Evolutionary conservation across 2,329 filamentous ascomycete genomes (phyloP).

Genomic region (Penicillium sclerotiorum): DNA sequence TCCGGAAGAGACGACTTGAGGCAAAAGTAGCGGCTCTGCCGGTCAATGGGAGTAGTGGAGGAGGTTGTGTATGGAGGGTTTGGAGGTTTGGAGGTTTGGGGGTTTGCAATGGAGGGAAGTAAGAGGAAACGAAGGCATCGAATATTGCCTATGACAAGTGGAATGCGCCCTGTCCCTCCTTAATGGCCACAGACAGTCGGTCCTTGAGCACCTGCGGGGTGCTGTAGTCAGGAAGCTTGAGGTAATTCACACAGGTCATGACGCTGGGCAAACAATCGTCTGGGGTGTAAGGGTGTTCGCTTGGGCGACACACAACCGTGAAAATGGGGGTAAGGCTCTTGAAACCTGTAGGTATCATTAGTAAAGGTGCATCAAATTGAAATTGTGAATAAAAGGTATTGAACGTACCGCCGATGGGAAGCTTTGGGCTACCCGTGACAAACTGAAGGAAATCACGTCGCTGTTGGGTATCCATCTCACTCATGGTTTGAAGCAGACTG

Average conservation of each 20-base stretch:
- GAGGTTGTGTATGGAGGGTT: constrained; percentile 5
- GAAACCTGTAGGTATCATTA: constrained; percentile 67
- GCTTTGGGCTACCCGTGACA: constrained; percentile 94
- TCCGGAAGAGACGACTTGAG: constrained; percentile 7
- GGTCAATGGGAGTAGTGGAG: constrained; percentile 5
- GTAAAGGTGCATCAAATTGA: constrained; percentile 6
- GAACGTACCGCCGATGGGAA: constrained; percentile 86
- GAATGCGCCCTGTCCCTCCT: constrained; percentile 96
- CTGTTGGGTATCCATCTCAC: constrained; percentile 71
- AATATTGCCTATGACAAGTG: constrained; percentile 80
- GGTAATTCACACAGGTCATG: constrained; percentile 99
- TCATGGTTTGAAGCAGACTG: constrained; percentile 93
- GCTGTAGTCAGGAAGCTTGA: constrained; percentile 95
- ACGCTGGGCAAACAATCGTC: constrained; percentile 99
- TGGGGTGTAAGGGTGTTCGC: constrained; percentile 86
- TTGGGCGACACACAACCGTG: constrained; percentile 98
- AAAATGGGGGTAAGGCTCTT: constrained; percentile 97
- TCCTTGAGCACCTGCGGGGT: constrained; percentile 73
- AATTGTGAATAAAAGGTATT: not conserved
- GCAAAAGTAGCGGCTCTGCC: constrained; percentile 12
- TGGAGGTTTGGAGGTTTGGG: not conserved
- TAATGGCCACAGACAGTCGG: constrained; percentile 81
- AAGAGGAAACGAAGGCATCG: not conserved
- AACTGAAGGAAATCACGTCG: constrained; percentile 96
- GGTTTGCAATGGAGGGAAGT: not conserved